Evolutionary conservation across 805 yeast species (phyloP), one percentile per base, ranked within the genome.

Genomic region (Scheffersomyces amazonensis): DNA sequence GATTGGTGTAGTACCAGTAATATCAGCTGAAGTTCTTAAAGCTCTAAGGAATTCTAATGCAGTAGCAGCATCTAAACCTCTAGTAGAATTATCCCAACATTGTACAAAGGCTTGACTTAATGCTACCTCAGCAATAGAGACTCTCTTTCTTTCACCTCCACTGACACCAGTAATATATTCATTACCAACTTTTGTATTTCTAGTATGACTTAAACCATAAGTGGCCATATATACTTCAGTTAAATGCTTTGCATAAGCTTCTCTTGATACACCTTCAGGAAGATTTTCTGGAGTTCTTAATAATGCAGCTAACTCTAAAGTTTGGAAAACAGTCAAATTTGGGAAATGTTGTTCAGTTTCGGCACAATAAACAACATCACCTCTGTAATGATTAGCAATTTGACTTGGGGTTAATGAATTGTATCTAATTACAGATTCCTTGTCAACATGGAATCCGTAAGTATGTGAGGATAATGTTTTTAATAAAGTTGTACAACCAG

Each of bases 121-220:
- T 49, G 76, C 69, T 2, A 77, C 83, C 58, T 81, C 87, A 3
- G 82, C 86, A 48, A 81, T 73, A 3, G 85, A 78, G 17, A 80
- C 85, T 64, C 87, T 76, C 62, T 81, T 81, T 49, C 87, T 65
- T 62, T 81, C 84, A 62, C 87, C 87, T 52, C 87, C 87, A 24
- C 85, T 79, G 32, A 81, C 78, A 59, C 87, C 87, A 58, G 85
- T 70, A 13, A 81, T 78, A 39, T 73, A 76, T 55, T 81, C 86
- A 48, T 76, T 73, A 54, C 87, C 87, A 36, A 81, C 86, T 35
- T 78, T 69, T 16, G 87, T 81, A 44, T 77, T 67, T 43, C 73
- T 69, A 10, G 83, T 78, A 55, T 81, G 84, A 32, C 73, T 66
- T 47, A 79, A 62, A 42, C 83, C 84, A 47, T 71, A 75, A 29